Evolutionary conservation across 208 protist genomes (phyloP).

Genomic region (Leishmania arabica): DNA sequence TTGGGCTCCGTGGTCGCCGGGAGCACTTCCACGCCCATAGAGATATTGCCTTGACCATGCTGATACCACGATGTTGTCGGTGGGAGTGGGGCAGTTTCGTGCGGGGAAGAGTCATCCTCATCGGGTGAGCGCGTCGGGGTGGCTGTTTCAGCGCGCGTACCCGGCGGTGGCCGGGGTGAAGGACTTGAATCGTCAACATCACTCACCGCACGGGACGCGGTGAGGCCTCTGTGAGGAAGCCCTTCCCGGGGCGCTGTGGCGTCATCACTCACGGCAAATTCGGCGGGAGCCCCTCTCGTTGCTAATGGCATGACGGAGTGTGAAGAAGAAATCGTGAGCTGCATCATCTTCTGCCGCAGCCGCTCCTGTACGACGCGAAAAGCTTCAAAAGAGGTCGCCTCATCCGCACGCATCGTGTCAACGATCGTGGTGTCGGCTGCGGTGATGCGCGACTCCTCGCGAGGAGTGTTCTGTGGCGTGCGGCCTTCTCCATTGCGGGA

Average conservation of each 20-base stretch:
- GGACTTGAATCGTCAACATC: conserved; percentile 17
- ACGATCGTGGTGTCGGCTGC: not conserved
- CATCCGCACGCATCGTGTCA: not conserved
- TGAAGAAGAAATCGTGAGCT: conserved; percentile 2
- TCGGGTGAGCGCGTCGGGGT: conserved; percentile 8
- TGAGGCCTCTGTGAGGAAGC: not conserved
- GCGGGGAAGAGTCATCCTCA: not conserved
- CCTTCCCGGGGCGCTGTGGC: no score
- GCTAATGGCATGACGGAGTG: not conserved
- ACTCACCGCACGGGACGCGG: not conserved
- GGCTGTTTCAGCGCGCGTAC: conserved; percentile 16
- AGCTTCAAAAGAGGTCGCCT: conserved; percentile 42
- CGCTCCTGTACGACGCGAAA: conserved; percentile 58
- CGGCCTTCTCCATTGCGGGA: no score
- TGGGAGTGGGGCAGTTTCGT: not conserved
- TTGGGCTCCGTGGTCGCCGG: not conserved
- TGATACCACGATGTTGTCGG: not conserved
- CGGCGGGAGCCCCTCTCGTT: not conserved
- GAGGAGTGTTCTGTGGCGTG: not conserved
- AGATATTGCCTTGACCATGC: not conserved
- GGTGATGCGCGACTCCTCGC: no score
- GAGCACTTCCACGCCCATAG: conserved; percentile 8
- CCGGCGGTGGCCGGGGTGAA: conserved; percentile 18
- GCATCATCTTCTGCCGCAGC: conserved; percentile 54
- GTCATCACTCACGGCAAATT: not conserved